Evolutionary conservation across 441 rosid genomes (phyloP).

Genomic region (Brassica hybrid): DNA sequence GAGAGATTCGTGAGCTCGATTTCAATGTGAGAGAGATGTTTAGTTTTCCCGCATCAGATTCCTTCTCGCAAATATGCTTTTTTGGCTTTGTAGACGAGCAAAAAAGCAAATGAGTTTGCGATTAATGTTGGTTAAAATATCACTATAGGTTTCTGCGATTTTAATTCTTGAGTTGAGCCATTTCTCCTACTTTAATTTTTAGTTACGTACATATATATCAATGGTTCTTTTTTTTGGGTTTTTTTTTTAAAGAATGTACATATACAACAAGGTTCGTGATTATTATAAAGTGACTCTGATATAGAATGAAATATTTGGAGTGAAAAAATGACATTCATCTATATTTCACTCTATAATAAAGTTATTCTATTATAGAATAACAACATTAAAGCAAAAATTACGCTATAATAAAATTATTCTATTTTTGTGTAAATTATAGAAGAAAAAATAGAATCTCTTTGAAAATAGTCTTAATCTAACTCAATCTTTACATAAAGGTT

Average conservation of each 20-base stretch:
- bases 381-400: too few relatives aligned
- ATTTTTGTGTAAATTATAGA: too few relatives aligned
- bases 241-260: not conserved
- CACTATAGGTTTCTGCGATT: not conserved
- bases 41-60: not conserved
- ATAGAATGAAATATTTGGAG: too few relatives aligned
- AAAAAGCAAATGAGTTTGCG: not conserved
- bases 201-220: not conserved
- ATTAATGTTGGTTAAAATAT: not conserved
- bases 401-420: too few relatives aligned
- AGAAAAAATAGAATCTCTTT: too few relatives aligned
- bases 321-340: too few relatives aligned
- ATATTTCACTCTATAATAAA: too few relatives aligned
- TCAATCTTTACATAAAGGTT: not conserved
- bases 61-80: constrained; percentile 3
- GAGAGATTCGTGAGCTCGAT: not conserved
- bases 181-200: not conserved
- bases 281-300: too few relatives aligned
- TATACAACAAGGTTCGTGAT: not conserved
- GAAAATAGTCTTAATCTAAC: too few relatives aligned
- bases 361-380: too few relatives aligned
- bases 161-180: not conserved
- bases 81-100: not conserved
- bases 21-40: not conserved
- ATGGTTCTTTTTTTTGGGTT: not conserved